These are phyloP conservation scores for Yamadazyma sp. DNA, from an alignment of 805 yeast species.

Conservation along the genomic window DNA sequence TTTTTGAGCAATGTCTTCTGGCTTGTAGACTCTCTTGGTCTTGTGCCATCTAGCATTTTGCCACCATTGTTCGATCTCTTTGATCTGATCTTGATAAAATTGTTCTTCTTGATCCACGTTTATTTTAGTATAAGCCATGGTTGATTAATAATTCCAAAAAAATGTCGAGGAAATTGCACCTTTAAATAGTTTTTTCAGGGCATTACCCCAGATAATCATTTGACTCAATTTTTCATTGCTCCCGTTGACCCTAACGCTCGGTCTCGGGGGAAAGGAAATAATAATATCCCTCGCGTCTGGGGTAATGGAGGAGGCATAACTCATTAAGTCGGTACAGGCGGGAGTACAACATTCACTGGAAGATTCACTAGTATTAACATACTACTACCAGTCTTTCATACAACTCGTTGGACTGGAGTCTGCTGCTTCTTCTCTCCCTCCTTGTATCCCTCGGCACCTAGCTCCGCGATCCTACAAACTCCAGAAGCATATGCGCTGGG, in stretches of 20 bases:
- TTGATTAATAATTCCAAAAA: conserved; percentile 10
- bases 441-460: background rate
- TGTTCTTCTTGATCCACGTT: conserved; percentile 62
- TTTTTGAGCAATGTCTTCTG: conserved; percentile 86
- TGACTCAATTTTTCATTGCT: conserved; percentile 10
- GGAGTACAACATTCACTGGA: too few relatives aligned
- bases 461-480: background rate
- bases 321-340: too few relatives aligned
- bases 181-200: conserved; percentile 9
- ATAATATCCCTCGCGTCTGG: too few relatives aligned
- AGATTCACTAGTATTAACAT: too few relatives aligned
- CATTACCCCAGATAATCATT: conserved; percentile 15
- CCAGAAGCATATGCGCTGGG: conserved; percentile 5
- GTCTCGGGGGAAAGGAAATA: too few relatives aligned
- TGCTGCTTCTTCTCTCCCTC: too few relatives aligned
- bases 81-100: conserved; percentile 65
- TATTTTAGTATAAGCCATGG: conserved; percentile 56
- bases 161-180: conserved; percentile 1
- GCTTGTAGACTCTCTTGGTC: conserved; percentile 83
- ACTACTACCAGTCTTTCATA: too few relatives aligned
- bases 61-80: conserved; percentile 88
- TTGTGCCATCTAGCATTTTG: conserved; percentile 85
- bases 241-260: conserved; percentile 17
- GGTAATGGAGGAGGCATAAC: too few relatives aligned
- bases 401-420: too few relatives aligned